Percentiles rank a stretch among this genome's conserved stretches.
phyloP scores from a whole-genome alignment of 306 rosid species.

The Cotoneaster glaucophyllus region DNA sequence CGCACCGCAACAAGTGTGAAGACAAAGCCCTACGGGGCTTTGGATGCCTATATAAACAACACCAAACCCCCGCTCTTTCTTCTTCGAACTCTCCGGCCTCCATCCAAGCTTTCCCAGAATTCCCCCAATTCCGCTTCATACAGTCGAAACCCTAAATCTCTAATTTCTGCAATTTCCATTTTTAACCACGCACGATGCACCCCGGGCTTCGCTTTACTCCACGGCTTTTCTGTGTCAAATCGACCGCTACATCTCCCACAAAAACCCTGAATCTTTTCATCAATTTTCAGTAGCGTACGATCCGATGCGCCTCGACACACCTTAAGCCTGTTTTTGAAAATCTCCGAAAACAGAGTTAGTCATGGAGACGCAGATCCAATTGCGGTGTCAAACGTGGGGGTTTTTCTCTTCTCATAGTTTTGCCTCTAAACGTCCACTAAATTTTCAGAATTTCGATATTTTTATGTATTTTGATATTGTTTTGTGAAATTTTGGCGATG shows the following conservation, averaged over 20 bases:
- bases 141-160: neutral
- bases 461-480: neutral
- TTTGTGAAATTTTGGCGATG: constrained; percentile 24
- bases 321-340: constrained; percentile 61
- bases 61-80: neutral
- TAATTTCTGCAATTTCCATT: neutral
- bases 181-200: constrained; percentile 32
- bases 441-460: neutral
- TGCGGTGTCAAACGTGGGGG: constrained; percentile 46
- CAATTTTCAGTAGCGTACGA: neutral
- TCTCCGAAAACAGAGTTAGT: constrained; percentile 47
- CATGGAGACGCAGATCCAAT: constrained; percentile 44
- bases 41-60: neutral
- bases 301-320: constrained; percentile 53
- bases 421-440: constrained; percentile 46
- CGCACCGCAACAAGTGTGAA: neutral
- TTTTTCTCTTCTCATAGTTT: constrained; percentile 17
- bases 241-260: constrained; percentile 30
- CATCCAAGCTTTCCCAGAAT: neutral
- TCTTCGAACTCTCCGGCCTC: neutral
- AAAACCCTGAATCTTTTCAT: neutral
- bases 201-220: constrained; percentile 39
- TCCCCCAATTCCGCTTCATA: neutral
- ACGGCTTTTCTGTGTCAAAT: constrained; percentile 59
- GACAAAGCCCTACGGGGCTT: neutral